Evolutionary conservation across 805 yeast species (phyloP).

Genomic region (Saccharomycopsis amapae): DNA sequence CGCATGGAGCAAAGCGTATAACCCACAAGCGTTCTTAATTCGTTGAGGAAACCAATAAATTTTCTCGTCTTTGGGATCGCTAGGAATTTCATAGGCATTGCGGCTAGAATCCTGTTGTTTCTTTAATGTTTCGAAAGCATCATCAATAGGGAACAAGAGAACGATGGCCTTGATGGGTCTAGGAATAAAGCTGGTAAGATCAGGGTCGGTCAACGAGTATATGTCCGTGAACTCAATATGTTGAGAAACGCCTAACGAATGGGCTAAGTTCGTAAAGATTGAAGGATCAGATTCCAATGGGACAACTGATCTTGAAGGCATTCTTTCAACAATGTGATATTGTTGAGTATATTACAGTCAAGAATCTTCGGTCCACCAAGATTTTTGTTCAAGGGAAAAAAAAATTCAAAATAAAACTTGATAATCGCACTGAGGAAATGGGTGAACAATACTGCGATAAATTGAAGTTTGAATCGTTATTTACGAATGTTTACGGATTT

Average conservation of each 20-base stretch:
- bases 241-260: constrained; percentile 57
- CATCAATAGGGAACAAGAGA: constrained; percentile 76
- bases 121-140: constrained; percentile 48
- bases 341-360: no score
- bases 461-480: no score
- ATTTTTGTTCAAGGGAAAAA: no score
- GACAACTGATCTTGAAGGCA: constrained; percentile 41
- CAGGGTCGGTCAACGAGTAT: constrained; percentile 77
- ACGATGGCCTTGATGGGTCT: constrained; percentile 71
- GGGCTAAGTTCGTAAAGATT: constrained; percentile 65
- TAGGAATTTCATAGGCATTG: constrained; percentile 23
- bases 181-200: constrained; percentile 72
- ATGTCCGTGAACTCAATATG: constrained; percentile 67
- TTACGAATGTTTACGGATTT: background rate
- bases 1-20: constrained; percentile 77
- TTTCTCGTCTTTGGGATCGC: constrained; percentile 19
- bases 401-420: no score
- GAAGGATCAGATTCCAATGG: constrained; percentile 91
- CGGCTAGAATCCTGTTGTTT: constrained; percentile 31
- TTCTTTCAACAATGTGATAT: no score
- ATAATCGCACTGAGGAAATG: no score
- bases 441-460: no score
- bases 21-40: constrained; percentile 85
- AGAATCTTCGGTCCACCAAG: no score
- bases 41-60: constrained; percentile 81